A percentile compares a stretch with the other conserved stretches of the same genome.
Conservation (phyloP, 306 rosid genomes). For the Pterocarpus santalinus region DNA sequence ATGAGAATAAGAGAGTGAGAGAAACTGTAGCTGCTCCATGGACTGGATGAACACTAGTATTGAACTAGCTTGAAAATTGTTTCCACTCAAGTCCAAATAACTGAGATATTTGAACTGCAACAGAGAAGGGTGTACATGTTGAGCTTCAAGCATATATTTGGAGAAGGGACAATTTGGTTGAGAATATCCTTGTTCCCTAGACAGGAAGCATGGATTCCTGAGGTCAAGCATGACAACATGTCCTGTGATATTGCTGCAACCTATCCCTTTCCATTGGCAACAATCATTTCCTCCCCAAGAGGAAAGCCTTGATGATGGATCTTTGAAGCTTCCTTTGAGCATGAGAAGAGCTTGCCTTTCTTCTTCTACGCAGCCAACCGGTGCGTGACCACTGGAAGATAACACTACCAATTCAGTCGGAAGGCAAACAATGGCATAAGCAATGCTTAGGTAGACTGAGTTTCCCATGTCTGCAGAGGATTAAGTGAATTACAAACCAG, state of each 20-base stretch:
- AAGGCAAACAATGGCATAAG: neutral
- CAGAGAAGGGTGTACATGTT: conserved; percentile 20
- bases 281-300: conserved; percentile 36
- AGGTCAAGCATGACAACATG: too few relatives aligned
- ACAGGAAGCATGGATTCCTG: conserved; percentile 16
- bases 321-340: conserved; percentile 35
- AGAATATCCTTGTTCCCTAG: neutral
- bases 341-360: conserved; percentile 37
- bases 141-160: conserved; percentile 8
- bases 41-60: conserved; percentile 32
- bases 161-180: neutral
- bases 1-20: conserved; percentile 15
- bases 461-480: neutral
- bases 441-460: neutral
- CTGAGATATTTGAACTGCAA: conserved; percentile 22
- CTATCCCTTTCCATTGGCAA: conserved; percentile 38
- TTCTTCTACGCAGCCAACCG: conserved; percentile 15
- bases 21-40: conserved; percentile 17
- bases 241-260: too few relatives aligned
- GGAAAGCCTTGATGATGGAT: conserved; percentile 39
- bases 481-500: too few relatives aligned
- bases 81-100: conserved; percentile 47
- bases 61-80: conserved; percentile 15
- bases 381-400: neutral
- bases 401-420: neutral